Conservation (phyloP, 129 eudicot genomes). For the Arctium lappa region DNA sequence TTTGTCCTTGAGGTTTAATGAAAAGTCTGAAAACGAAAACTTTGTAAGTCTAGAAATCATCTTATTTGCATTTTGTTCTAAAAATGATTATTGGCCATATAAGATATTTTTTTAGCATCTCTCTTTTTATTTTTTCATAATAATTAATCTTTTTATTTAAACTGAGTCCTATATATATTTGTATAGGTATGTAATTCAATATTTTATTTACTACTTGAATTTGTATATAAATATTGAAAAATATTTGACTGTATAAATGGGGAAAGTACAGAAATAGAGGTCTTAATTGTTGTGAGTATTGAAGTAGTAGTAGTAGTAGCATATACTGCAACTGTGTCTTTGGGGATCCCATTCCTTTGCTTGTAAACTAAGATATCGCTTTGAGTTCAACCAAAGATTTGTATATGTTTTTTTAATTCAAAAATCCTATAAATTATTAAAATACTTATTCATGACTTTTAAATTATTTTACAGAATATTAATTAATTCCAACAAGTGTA, state of each 20-base stretch:
- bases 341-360: constrained; percentile 41
- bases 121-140: too few species aligned
- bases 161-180: too few species aligned
- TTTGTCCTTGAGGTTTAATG: too few species aligned
- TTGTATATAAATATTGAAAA: too few species aligned
- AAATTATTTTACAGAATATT: not conserved
- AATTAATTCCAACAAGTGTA: not conserved
- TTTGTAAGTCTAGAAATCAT: too few species aligned
- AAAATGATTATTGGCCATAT: too few species aligned
- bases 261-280: not conserved
- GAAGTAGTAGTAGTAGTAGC: not conserved
- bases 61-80: too few species aligned
- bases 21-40: too few species aligned
- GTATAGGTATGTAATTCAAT: too few species aligned
- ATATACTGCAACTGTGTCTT: constrained; percentile 27
- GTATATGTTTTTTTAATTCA: not conserved
- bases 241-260: not conserved
- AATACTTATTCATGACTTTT: not conserved
- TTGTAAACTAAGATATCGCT: constrained; percentile 33
- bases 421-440: not conserved
- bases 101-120: too few species aligned
- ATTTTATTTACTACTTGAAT: too few species aligned
- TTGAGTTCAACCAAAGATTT: constrained; percentile 28
- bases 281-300: constrained; percentile 21
- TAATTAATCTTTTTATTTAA: too few species aligned